A percentile compares a stretch with the other conserved stretches of the same genome.
These are phyloP conservation scores for Cucumis melo DNA, from an alignment of 306 rosid genomes.

Conservation along the genomic window DNA sequence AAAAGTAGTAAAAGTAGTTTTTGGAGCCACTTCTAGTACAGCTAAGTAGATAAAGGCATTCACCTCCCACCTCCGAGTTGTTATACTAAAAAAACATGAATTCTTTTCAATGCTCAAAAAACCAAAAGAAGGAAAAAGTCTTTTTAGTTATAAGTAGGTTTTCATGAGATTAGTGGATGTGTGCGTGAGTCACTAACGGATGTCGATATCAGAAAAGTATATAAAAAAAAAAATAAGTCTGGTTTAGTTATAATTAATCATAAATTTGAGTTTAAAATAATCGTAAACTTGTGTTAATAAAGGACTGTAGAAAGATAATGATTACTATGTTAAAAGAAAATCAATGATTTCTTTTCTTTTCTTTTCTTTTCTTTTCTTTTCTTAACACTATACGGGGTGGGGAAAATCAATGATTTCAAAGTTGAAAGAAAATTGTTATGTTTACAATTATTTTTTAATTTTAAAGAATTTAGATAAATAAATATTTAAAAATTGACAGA, in stretches of 20 bases:
- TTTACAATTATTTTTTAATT: background rate
- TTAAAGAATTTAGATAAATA: background rate
- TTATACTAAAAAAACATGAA: too few relatives aligned
- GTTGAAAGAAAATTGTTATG: background rate
- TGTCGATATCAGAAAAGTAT: too few relatives aligned
- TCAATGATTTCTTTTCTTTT: background rate
- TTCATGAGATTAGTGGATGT: too few relatives aligned
- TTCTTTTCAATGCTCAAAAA: too few relatives aligned
- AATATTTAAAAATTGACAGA: background rate
- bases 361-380: background rate
- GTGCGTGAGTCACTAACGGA: too few relatives aligned
- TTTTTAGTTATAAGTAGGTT: too few relatives aligned
- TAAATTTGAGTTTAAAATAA: background rate
- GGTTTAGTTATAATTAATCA: background rate
- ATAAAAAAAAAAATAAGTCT: too few relatives aligned
- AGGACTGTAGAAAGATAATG: background rate
- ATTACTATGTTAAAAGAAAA: background rate
- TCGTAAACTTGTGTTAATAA: background rate
- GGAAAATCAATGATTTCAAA: background rate
- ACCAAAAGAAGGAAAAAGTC: too few relatives aligned
- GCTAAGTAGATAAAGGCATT: too few relatives aligned
- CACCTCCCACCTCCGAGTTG: too few relatives aligned
- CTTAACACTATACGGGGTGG: too few relatives aligned
- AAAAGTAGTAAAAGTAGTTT: background rate
- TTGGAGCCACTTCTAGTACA: too few relatives aligned